Conservation (phyloP, 371 early-diverging fungal species). For the Entomophthora muscae region DNA sequence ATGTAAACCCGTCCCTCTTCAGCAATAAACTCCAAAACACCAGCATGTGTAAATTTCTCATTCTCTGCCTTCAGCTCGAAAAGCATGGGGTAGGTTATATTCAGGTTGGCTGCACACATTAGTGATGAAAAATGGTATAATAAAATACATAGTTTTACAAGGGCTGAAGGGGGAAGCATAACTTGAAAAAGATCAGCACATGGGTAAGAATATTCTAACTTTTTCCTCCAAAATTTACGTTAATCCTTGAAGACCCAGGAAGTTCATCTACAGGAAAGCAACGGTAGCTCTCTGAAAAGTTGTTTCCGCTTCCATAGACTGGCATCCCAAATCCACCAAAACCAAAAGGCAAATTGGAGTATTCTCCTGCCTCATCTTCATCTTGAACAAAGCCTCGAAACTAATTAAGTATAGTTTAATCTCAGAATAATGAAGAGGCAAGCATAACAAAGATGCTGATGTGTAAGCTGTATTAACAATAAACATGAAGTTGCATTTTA, state of each 20-base stretch:
- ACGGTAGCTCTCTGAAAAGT: slow-evolving; percentile 43
- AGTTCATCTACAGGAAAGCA: slow-evolving; percentile 71
- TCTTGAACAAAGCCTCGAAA: neutral
- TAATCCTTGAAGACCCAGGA: slow-evolving; percentile 55
- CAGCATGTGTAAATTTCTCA: slow-evolving; percentile 66
- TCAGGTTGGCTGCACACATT: slow-evolving; percentile 41
- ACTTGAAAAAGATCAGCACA: slow-evolving; percentile 22
- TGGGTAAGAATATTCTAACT: slow-evolving; percentile 25
- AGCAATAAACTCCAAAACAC: slow-evolving; percentile 98
- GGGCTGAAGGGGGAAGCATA: slow-evolving; percentile 75
- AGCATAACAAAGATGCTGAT: too few species aligned
- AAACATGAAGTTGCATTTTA: too few species aligned
- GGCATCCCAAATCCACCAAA: neutral
- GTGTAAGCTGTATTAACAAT: too few species aligned
- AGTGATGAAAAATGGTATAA: neutral
- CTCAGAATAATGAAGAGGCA: too few species aligned
- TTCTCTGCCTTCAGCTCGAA: slow-evolving; percentile 53
- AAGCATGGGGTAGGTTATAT: slow-evolving; percentile 85
- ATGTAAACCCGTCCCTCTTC: slow-evolving; percentile 91
- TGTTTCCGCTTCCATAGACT: neutral
- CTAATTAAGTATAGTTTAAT: too few species aligned
- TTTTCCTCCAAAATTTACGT: slow-evolving; percentile 68
- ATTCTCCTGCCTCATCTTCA: neutral
- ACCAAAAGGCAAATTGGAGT: neutral
- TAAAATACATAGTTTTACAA: slow-evolving; percentile 54